Percentiles rank a stretch among this genome's conserved stretches.
Evolutionary conservation across 2,329 filamentous ascomycete species (phyloP).

Genomic region (Penicillium sp.): DNA sequence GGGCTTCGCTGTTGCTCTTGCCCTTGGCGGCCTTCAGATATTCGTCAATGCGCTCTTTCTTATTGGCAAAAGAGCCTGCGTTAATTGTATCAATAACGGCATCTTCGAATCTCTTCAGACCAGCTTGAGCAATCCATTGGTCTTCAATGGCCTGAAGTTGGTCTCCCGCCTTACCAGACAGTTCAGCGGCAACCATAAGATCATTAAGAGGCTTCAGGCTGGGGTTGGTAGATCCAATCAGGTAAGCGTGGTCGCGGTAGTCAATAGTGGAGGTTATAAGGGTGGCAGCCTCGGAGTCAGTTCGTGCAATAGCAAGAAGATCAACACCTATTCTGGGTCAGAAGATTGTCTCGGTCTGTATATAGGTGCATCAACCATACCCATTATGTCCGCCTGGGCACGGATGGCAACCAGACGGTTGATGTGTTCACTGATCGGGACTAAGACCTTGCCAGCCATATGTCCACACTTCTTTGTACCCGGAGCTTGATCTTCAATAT

Average conservation of each 20-base stretch:
- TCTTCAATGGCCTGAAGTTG: conserved; percentile 91
- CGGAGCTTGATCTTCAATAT: conserved; percentile 97
- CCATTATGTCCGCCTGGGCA: conserved; percentile 98
- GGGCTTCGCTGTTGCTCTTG: conserved; percentile 79
- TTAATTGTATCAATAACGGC: conserved; percentile 81
- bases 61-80: conserved; percentile 60
- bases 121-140: conserved; percentile 72
- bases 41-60: conserved; percentile 61
- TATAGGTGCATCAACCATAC: conserved; percentile 39
- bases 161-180: conserved; percentile 71
- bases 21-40: conserved; percentile 69
- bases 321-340: conserved; percentile 59
- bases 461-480: conserved; percentile 99
- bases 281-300: conserved; percentile 95
- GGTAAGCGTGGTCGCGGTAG: conserved; percentile 89
- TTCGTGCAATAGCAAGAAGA: conserved; percentile 85
- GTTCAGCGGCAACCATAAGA: conserved; percentile 83
- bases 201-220: conserved; percentile 79
- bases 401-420: conserved; percentile 95
- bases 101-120: conserved; percentile 84
- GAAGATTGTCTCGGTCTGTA: background rate
- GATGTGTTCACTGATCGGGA: conserved; percentile 96
- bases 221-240: conserved; percentile 84
- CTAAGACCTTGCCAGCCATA: conserved; percentile 97
- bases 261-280: conserved; percentile 97